Percentiles rank a stretch among this genome's conserved stretches.
These are phyloP conservation scores for Magnaporthales sp. DNA, from an alignment of 2,329 filamentous ascomycete genomes.

Conservation along the genomic window DNA sequence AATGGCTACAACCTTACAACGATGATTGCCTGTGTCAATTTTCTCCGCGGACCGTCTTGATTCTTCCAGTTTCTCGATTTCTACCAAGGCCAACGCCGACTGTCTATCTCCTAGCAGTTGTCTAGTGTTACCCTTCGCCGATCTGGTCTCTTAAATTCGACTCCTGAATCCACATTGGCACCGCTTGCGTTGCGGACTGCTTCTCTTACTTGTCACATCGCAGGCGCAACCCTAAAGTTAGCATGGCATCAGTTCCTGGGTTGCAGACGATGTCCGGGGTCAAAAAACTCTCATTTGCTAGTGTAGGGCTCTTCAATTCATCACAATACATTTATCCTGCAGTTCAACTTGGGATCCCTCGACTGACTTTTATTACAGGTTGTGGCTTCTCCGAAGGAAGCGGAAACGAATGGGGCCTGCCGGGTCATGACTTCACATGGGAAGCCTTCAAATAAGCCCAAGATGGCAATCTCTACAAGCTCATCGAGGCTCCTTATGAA, in stretches of 20 bases:
- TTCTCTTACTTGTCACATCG: background rate
- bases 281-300: conserved; percentile 65
- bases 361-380: conserved; percentile 10
- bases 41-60: conserved; percentile 42
- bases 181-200: conserved; percentile 16
- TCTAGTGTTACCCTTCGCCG: background rate
- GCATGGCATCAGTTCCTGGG: conserved; percentile 34
- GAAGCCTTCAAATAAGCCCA: background rate
- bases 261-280: conserved; percentile 35
- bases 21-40: conserved; percentile 45
- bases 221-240: conserved; percentile 16
- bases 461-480: background rate
- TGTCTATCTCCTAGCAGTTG: background rate
- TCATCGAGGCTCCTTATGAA: background rate
- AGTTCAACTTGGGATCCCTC: conserved; percentile 2
- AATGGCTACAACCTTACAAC: conserved; percentile 34
- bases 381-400: conserved; percentile 10
- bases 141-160: background rate
- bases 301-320: conserved; percentile 38
- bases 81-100: conserved; percentile 8
- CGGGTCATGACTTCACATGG: background rate
- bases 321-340: background rate
- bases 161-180: conserved; percentile 6
- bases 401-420: conserved; percentile 7
- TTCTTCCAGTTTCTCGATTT: conserved; percentile 43